Conservation (phyloP, 148 eudicot species). For the Beta vulgaris region DNA sequence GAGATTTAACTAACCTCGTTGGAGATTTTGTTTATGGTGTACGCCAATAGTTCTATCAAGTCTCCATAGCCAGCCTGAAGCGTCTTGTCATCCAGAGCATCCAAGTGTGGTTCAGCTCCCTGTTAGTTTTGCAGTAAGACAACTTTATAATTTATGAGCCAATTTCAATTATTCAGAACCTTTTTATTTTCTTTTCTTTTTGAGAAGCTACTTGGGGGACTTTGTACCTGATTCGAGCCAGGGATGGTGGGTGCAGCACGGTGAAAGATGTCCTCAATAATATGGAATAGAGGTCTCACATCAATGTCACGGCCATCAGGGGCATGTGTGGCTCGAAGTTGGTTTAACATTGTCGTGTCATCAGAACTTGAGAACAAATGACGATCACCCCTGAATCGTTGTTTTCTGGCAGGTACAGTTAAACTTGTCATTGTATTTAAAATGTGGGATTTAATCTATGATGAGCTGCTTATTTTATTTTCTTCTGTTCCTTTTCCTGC, state of each 20-base stretch:
- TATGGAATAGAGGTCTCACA: slow-evolving; percentile 48
- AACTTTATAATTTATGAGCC: not conserved
- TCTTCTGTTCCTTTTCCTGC: not conserved
- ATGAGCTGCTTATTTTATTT: not conserved
- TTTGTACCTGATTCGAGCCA: slow-evolving; percentile 28
- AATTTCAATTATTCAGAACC: too few species aligned
- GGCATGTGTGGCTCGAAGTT: slow-evolving; percentile 52
- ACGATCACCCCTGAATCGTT: slow-evolving; percentile 37
- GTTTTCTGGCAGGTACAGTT: slow-evolving; percentile 32
- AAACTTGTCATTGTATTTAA: slow-evolving; percentile 27
- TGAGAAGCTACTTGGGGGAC: not conserved
- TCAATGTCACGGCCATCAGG: slow-evolving; percentile 67
- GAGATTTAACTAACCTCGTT: slow-evolving; percentile 48
- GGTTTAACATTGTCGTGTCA: slow-evolving; percentile 62
- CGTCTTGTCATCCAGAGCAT: slow-evolving; percentile 45
- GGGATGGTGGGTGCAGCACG: slow-evolving; percentile 39
- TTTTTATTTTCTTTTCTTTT: too few species aligned
- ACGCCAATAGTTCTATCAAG: slow-evolving; percentile 51
- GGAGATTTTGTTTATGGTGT: slow-evolving; percentile 57
- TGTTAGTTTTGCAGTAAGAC: slow-evolving; percentile 18
- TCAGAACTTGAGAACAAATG: slow-evolving; percentile 57
- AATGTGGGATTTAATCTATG: not conserved
- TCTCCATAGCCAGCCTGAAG: slow-evolving; percentile 43
- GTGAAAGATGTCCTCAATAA: slow-evolving; percentile 60
- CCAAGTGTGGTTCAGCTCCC: slow-evolving; percentile 42